phyloP scores from a whole-genome alignment of 1,284 basidiomycete genomes.

The Rhodotorula sp. region DNA sequence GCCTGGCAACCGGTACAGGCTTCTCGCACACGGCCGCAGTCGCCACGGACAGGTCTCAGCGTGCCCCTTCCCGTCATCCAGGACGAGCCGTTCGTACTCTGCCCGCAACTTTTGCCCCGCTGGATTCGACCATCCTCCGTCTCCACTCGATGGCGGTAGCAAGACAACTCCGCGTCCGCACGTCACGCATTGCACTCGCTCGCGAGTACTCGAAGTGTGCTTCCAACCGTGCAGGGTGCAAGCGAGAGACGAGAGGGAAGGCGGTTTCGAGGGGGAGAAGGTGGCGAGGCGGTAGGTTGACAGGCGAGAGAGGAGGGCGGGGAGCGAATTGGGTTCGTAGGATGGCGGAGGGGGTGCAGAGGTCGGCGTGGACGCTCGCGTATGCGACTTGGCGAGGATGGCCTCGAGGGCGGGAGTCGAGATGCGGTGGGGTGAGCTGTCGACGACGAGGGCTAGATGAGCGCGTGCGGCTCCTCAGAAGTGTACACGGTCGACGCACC shows the following conservation, averaged over 20 bases:
- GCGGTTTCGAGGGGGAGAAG: conserved; percentile 28
- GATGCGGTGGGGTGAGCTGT: conserved; percentile 3
- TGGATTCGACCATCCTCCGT: conserved; percentile 1
- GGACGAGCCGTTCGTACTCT: conserved; percentile 15
- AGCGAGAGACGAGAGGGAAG: conserved; percentile 11
- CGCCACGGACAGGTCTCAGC: conserved; percentile 27
- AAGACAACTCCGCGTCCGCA: conserved; percentile 22
- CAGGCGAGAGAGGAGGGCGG: conserved; percentile 18
- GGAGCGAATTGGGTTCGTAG: conserved; percentile 21
- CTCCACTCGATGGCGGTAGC: conserved; percentile 11
- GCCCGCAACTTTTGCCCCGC: conserved; percentile 4
- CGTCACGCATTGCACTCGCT: conserved; percentile 28
- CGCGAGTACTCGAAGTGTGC: conserved; percentile 5
- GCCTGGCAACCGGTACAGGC: conserved; percentile 14
- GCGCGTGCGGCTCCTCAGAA: neutral
- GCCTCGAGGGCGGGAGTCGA: conserved; percentile 29
- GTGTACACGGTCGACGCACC: neutral
- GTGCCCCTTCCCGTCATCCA: conserved; percentile 4
- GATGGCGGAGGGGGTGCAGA: neutral
- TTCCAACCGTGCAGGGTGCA: conserved; percentile 30
- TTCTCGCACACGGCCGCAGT: conserved; percentile 19
- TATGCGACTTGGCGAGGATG: conserved; percentile 10
- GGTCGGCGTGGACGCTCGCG: neutral
- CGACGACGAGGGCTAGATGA: neutral
- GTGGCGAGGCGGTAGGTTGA: conserved; percentile 26